Conservation (phyloP, 2,329 filamentous ascomycete species). For the Alternaria panax region DNA sequence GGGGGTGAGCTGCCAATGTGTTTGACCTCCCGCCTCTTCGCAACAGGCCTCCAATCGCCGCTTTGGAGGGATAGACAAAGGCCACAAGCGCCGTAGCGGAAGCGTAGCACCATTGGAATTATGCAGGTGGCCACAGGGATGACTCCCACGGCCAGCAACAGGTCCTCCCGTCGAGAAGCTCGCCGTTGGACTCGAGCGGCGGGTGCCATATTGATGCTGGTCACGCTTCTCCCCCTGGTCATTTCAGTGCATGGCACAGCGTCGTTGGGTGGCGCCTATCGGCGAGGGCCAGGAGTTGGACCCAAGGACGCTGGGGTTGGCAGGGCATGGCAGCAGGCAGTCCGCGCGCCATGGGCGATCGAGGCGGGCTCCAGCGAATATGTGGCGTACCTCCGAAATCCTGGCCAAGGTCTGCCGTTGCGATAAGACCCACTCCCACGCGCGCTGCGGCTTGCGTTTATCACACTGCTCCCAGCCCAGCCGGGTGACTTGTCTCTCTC, state of each 20-base stretch:
- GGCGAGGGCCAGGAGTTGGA: conserved; percentile 8
- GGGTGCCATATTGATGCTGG: not conserved
- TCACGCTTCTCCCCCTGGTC: not conserved
- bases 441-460: conserved; percentile 18
- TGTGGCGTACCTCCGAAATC: conserved; percentile 23
- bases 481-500: conserved; percentile 15
- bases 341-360: conserved; percentile 24
- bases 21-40: conserved; percentile 14
- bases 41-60: conserved; percentile 10
- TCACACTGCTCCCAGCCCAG: conserved; percentile 14
- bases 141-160: conserved; percentile 5
- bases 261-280: conserved; percentile 18
- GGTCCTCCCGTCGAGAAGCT: not conserved
- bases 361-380: conserved; percentile 21
- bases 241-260: conserved; percentile 4
- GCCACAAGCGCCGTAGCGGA: conserved; percentile 18
- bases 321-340: conserved; percentile 26
- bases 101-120: conserved; percentile 11
- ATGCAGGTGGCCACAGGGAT: conserved; percentile 22
- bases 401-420: conserved; percentile 26
- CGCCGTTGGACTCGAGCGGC: conserved; percentile 2
- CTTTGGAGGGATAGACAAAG: conserved; percentile 15
- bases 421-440: conserved; percentile 35
- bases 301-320: conserved; percentile 21
- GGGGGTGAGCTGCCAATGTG: conserved; percentile 8